Percentiles rank a stretch among this genome's conserved stretches.
Conservation (phyloP, 2,329 filamentous ascomycete species). For the Penicillium aurantiogriseum region DNA sequence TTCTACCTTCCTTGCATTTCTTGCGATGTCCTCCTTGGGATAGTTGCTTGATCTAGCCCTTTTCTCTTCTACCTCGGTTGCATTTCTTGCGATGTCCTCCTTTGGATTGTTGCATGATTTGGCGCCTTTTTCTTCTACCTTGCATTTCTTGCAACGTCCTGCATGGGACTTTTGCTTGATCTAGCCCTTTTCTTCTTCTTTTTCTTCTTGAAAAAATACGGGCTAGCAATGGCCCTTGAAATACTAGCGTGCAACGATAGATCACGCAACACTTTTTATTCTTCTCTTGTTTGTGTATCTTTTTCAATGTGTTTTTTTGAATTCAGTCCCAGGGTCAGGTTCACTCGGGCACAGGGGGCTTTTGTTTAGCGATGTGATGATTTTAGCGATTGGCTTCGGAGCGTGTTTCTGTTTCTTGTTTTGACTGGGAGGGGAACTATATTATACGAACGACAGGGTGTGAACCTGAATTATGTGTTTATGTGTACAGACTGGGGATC, state of each 20-base stretch:
- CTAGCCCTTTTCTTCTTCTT: background rate
- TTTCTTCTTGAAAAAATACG: slow-evolving; percentile 6
- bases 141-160: background rate
- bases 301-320: slow-evolving; percentile 2
- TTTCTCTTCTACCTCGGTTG: background rate
- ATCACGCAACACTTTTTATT: slow-evolving; percentile 15
- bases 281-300: slow-evolving; percentile 5
- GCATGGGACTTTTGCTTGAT: no score
- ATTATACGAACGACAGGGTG: slow-evolving; percentile 14
- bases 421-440: slow-evolving; percentile 13
- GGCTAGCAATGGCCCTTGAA: slow-evolving; percentile 17
- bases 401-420: slow-evolving; percentile 17
- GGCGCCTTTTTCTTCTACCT: background rate
- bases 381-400: slow-evolving; percentile 18
- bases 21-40: background rate
- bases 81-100: background rate
- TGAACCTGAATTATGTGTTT: slow-evolving; percentile 6
- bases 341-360: slow-evolving; percentile 1
- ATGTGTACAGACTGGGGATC: slow-evolving; percentile 11
- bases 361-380: slow-evolving; percentile 7
- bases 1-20: slow-evolving; percentile 4
- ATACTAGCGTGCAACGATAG: slow-evolving; percentile 18
- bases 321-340: slow-evolving; percentile 1
- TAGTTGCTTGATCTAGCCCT: background rate
- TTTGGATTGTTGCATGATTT: background rate